Base-by-base conservation (phyloP, 495 filamentous ascomycete genomes). In the Neohortaea acidophila region DNA sequence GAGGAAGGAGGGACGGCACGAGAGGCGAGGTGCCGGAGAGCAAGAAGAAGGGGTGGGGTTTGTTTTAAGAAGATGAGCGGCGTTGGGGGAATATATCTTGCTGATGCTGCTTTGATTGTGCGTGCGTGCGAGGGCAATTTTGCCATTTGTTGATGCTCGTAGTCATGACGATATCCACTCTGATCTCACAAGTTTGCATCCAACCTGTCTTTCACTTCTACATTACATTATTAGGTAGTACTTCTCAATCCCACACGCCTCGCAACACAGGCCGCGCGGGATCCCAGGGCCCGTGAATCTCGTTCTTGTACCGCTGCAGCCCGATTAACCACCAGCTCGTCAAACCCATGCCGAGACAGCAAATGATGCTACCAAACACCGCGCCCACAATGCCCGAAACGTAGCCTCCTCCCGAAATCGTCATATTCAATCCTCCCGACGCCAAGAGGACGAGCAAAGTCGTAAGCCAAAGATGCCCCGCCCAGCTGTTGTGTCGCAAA, bases 321-420 rank as follows among this genome's bases (percentile, higher is more conserved):
- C 82, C 80, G 53, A 97, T 96, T 41, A 97, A 62, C 91, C 91
- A 96, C 87, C 84, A 94, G 49, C 81, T 87, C 54, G 86, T 94
- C 28, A 82, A 78, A 2, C 87, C 89, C 82, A 94, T 92, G 1
- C 72, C 77, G 21, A 92, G 48, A 2, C 72, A 70, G 2, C 77
- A 80, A 23, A 78, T 51, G 32, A 81, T 57, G 17, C 71, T 69
- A 4, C 86, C 81, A 4, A 93, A 54, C 26, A 93, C 66, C 9
- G 77, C 75, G 0, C 84, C 67, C 0, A 82, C 64, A 21, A 80
- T 63, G 1, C 75, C 81, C 4, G 73, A 73, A 41, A 68, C 77
- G 77, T 79, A 86, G 19, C 81, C 79, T 42, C 76, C 80, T 11
- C 62, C 58, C 5, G 66, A 64, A 21, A 81, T 47, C 1, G 67